Conservation (phyloP, 2,329 filamentous ascomycete genomes). For the Colletotrichum cuscutae region DNA sequence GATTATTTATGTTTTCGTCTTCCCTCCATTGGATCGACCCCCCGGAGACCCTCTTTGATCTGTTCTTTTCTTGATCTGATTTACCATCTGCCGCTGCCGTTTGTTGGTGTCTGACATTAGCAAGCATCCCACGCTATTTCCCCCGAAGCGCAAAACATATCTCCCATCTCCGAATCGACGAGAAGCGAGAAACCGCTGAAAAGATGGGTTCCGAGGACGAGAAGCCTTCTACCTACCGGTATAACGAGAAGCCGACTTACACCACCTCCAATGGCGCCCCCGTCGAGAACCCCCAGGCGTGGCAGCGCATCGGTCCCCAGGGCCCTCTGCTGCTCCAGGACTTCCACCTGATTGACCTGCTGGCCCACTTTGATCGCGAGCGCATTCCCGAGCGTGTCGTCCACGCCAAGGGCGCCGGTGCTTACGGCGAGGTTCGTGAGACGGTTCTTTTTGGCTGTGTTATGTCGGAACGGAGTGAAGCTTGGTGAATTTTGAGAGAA, state of each 20-base stretch:
- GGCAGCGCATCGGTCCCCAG: slow-evolving; percentile 64
- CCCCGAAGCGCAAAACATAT: background rate
- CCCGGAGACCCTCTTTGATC: slow-evolving; percentile 4
- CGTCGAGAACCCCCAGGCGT: slow-evolving; percentile 58
- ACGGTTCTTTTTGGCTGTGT: no score
- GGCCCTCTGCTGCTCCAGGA: slow-evolving; percentile 72
- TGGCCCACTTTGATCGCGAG: slow-evolving; percentile 65
- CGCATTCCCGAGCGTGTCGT: slow-evolving; percentile 63
- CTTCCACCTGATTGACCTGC: slow-evolving; percentile 72
- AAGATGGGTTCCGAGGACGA: slow-evolving; percentile 54
- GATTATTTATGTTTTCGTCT: slow-evolving; percentile 23
- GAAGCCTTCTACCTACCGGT: slow-evolving; percentile 59
- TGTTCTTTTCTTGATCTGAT: slow-evolving; percentile 12
- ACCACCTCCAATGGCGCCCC: slow-evolving; percentile 70
- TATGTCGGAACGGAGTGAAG: background rate
- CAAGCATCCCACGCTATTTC: background rate
- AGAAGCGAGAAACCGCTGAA: slow-evolving; percentile 29
- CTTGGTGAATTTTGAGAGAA: background rate
- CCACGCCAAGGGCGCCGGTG: slow-evolving; percentile 68
- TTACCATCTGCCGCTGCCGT: slow-evolving; percentile 13
- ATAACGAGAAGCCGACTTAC: slow-evolving; percentile 68
- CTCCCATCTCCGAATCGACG: background rate
- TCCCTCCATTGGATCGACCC: slow-evolving; percentile 11
- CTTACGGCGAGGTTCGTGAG: slow-evolving; percentile 54
- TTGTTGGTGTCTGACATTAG: slow-evolving; percentile 1